Evolutionary conservation across 2,329 filamentous ascomycete species (phyloP).

Genomic region (Microdochium paspali): DNA sequence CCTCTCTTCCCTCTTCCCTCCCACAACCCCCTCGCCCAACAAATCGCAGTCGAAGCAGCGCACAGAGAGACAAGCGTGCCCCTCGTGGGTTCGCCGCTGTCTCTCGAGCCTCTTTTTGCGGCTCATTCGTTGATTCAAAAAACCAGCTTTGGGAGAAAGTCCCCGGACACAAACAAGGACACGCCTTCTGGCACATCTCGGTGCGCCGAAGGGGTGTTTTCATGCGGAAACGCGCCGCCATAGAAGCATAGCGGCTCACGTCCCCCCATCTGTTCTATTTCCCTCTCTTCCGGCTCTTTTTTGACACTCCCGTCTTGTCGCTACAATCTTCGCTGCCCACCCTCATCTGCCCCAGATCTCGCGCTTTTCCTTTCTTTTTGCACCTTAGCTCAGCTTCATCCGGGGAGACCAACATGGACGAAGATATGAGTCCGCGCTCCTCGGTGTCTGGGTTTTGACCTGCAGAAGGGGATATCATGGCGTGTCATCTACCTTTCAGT

Average conservation of each 20-base stretch:
- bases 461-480: constrained; percentile 1
- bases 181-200: constrained; percentile 6
- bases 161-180: constrained; percentile 67
- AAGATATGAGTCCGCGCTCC: constrained; percentile 80
- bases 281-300: neutral
- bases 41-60: constrained; percentile 99
- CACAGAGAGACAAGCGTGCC: constrained; percentile 59
- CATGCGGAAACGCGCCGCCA: constrained; percentile 98
- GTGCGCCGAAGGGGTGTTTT: constrained; percentile 33
- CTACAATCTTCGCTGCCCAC: constrained; percentile 3
- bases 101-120: neutral
- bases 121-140: neutral
- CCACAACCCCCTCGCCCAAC: constrained; percentile 83
- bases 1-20: constrained; percentile 25
- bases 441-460: constrained; percentile 10
- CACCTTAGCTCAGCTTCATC: constrained; percentile 11
- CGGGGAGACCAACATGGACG: constrained; percentile 53
- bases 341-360: constrained; percentile 6
- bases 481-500: constrained; percentile 7
- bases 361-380: neutral
- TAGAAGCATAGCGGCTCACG: constrained; percentile 96
- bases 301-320: constrained; percentile 1
- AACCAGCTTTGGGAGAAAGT: constrained; percentile 99
- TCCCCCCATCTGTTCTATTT: constrained; percentile 32
- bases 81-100: constrained; percentile 8